phyloP scores from a whole-genome alignment of 2,329 filamentous ascomycete species.

The Ophiostoma sp. region DNA sequence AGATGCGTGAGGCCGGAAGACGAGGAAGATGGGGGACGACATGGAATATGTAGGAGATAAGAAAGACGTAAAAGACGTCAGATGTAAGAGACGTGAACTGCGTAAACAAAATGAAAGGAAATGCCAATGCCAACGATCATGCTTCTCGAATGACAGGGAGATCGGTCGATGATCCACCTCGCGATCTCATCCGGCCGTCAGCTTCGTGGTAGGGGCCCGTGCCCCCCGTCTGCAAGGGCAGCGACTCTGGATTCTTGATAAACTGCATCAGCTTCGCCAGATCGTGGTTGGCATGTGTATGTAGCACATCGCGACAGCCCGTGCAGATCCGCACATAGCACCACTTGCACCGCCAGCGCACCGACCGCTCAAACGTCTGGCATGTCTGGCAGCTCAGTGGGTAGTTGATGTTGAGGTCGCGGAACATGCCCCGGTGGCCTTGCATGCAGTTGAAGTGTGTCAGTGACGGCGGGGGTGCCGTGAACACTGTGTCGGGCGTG shows the following conservation, averaged over 20 bases:
- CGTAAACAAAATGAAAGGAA: neutral
- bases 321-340: constrained; percentile 50
- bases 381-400: constrained; percentile 52
- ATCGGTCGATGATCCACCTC: neutral
- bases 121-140: neutral
- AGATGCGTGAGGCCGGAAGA: neutral
- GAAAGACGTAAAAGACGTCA: neutral
- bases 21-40: too few relatives aligned
- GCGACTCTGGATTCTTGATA: constrained; percentile 14
- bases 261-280: constrained; percentile 40
- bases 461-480: constrained; percentile 38
- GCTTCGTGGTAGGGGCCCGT: neutral
- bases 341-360: constrained; percentile 45
- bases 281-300: constrained; percentile 39
- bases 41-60: too few relatives aligned
- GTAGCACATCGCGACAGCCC: constrained; percentile 41
- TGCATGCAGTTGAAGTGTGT: constrained; percentile 45
- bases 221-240: neutral
- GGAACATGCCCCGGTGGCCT: constrained; percentile 44
- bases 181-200: neutral
- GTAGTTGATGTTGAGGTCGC: constrained; percentile 45
- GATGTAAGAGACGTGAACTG: too few relatives aligned
- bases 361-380: constrained; percentile 38
- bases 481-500: constrained; percentile 37
- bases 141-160: constrained; percentile 23